Base-by-base conservation (phyloP, 2,329 filamentous ascomycete species). In the Aspergillus cejpii region DNA sequence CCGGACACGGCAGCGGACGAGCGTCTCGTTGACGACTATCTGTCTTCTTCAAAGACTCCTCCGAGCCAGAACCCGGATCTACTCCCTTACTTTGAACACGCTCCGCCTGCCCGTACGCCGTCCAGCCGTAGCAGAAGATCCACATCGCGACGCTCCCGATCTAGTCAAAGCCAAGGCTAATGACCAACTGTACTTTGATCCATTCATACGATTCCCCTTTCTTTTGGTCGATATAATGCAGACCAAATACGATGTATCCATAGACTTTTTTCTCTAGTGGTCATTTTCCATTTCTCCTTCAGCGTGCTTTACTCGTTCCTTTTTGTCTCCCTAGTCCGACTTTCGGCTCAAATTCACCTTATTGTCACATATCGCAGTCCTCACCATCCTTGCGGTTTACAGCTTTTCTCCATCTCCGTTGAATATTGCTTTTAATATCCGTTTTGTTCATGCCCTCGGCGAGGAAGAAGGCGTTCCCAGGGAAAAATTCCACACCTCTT, bases 41-140 rank as follows among this genome's bases (percentile, higher is more conserved):
- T 60, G 6, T 43, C 58, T 2, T 52, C 61, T 2, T 64, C 61
- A 24, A 62, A 62, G 23, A 58, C 63, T 2, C 71, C 71, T 24
- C 71, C 71, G 1, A 74, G 71, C 44, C 72, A 74, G 50, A 71
- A 72, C 44, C 69, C 70, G 3, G 66, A 70, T 27, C 52, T 73
- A 6, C 61, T 66, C 34, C 70, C 70, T 1, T 65, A 66, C 49
- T 73, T 73, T 48, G 65, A 69, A 36, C 63, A 71, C 52, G 64
- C 61, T 3, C 66, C 69, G 4, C 56, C 64, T 10, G 48, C 56
- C 14, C 60, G 63, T 24, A 54, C 58, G 7, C 60, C 64, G 0
- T 64, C 65, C 10, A 63, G 56, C 38, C 64, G 63, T 28, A 62
- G 64, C 17, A 57, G 61, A 43, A 55, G 65, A 24, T 69, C 66